A percentile compares a stretch with the other conserved stretches of the same genome.
Evolutionary conservation across 1,284 basidiomycete genomes (phyloP).

Genomic region (Tilletia caries): DNA sequence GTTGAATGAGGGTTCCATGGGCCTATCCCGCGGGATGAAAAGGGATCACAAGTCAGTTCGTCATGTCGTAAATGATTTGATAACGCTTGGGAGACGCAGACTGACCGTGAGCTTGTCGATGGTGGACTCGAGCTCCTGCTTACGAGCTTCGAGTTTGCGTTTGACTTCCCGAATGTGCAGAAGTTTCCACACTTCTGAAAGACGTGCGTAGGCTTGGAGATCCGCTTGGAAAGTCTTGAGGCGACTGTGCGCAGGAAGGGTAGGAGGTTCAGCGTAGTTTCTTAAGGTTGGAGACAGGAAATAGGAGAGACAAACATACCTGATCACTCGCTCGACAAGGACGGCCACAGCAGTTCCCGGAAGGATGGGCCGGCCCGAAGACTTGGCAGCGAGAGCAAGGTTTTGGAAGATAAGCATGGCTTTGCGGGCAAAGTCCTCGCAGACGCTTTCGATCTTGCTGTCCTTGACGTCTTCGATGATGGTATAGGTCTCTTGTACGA

Average conservation of each 20-base stretch:
- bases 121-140: background rate
- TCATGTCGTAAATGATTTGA: background rate
- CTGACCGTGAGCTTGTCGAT: background rate
- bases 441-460: background rate
- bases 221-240: background rate
- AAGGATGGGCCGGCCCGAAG: background rate
- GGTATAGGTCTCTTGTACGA: background rate
- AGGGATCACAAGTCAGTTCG: background rate
- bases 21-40: background rate
- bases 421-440: background rate
- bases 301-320: background rate
- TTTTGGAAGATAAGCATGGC: background rate
- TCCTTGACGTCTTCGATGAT: background rate
- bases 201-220: background rate
- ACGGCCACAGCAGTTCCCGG: background rate
- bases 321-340: background rate
- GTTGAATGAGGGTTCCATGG: no score
- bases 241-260: background rate
- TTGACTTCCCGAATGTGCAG: conserved; percentile 55
- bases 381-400: background rate
- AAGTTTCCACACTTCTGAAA: background rate
- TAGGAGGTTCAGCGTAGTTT: background rate
- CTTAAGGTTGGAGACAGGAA: no score
- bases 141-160: background rate
- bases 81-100: background rate